Base-by-base conservation (phyloP, 352 stramenopile species). In the Globisporangium nagaii region DNA sequence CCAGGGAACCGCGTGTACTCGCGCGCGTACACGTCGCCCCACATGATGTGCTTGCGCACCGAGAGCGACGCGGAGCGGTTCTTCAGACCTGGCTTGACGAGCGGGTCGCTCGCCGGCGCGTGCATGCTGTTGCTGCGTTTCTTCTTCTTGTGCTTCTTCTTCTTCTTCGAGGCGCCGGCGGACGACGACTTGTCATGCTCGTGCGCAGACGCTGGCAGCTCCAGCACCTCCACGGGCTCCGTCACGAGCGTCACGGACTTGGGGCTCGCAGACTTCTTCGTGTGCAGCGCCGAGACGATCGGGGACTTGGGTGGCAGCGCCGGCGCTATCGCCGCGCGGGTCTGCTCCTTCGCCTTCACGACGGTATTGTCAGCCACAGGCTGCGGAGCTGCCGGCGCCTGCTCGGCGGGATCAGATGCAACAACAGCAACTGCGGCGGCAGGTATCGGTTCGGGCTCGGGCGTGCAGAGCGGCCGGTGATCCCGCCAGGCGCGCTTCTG, bases 1-100 rank as follows among this genome's bases (percentile, higher is more conserved):
- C 84, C 84, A 3, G 82, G 82, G 70, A 90, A 92, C 15, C 84
- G 79, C 27, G 68, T 68, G 65, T 90, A 94, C 64, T 94, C 84
- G 20, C 84, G 68, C 3, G 72, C 82, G 11, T 59, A 64, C 17
- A 94, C 80, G 28, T 72, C 61, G 15, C 84, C 84, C 84, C 84
- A 94, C 50, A 86, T 79, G 31, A 94, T 65, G 63, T 84, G 79
- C 63, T 89, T 91, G 20, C 73, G 69, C 41, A 56, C 69, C 20
- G 69, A 72, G 8, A 92, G 66, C 31, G 80, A 91, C 27, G 69
- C 56, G 13, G 81, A 91, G 34, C 81, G 77, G 44, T 76, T 75
- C 62, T 88, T 90, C 17, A 52, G 31, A 13, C 65, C 27, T 10
- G 50, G 52, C 11, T 47, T 32, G 19, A 51, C 30, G 57, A 73